Evolutionary conservation across 495 filamentous ascomycete genomes (phyloP).

Genomic region (Hypoxylon fuscum): DNA sequence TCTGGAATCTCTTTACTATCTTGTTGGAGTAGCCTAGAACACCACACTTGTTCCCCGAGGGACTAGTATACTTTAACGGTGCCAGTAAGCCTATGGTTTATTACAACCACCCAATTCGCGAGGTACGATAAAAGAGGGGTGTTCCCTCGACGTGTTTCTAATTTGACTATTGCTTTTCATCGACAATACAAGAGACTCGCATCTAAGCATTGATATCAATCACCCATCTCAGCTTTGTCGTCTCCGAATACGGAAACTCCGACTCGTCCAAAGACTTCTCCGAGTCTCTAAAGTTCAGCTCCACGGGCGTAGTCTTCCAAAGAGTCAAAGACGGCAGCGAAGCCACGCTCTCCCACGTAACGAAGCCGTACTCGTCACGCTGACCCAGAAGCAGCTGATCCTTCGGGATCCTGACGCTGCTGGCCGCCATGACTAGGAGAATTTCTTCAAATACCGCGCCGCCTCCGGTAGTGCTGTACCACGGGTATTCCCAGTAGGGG

Average conservation of each 20-base stretch:
- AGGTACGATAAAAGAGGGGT: too few species aligned
- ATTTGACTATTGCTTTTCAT: too few species aligned
- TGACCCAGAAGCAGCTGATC: not conserved
- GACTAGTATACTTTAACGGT: too few species aligned
- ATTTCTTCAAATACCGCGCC: not conserved
- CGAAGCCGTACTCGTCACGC: slow-evolving; percentile 1
- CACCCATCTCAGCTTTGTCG: not conserved
- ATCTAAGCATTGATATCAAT: not conserved
- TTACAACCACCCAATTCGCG: too few species aligned
- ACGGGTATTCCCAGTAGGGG: not conserved
- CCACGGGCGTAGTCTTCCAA: not conserved
- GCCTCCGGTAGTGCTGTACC: not conserved
- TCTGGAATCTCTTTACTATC: too few species aligned
- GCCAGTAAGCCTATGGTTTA: too few species aligned
- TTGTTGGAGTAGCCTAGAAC: too few species aligned
- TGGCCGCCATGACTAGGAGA: not conserved
- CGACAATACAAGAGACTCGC: not conserved
- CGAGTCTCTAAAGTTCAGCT: not conserved
- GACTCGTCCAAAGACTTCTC: not conserved
- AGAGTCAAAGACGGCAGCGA: not conserved
- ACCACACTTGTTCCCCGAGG: too few species aligned
- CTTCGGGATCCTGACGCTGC: not conserved
- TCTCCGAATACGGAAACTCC: slow-evolving; percentile 1
- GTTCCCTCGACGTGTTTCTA: too few species aligned
- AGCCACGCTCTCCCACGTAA: not conserved